Evolutionary conservation across 495 filamentous ascomycete species (phyloP), one percentile per base, ranked within the genome.

Genomic region (Aspergillus heteromorphus): DNA sequence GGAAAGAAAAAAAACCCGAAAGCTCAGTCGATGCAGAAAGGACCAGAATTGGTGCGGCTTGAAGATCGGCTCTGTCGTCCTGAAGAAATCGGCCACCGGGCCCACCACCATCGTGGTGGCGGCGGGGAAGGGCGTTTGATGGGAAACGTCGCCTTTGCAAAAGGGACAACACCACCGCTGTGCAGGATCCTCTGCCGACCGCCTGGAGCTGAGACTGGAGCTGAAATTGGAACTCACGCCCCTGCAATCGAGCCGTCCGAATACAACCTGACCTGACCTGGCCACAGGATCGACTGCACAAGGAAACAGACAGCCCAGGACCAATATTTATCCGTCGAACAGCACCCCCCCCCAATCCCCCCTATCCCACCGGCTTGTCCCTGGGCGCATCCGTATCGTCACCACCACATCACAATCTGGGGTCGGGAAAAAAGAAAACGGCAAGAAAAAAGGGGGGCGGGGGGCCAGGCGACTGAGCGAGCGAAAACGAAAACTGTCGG

Each of bases 401-500:
- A 11, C 40, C 17, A 20, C 20, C 7, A 9, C 40, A 43, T 43
- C 7, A 9, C 40, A 43, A 20, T 43, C 20, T 23, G 40, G 40
- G 5, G 16, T 20, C 19, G 23, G 13, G 42, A 25, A 6, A 45
- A 45, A 5, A 23, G 25, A 23, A n/a, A n/a, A n/a, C n/a, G n/a
- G n/a, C n/a, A n/a, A n/a, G n/a, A n/a, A n/a, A n/a, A n/a, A n/a
- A n/a, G n/a, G n/a, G n/a, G n/a, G n/a, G n/a, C n/a, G n/a, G n/a
- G n/a, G 20, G 42, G 9, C 14, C 36, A 52, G 16, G 19, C 0
- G 3, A 17, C 23, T 17, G 23, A 27, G 11, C 29, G 23, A 27
- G 11, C 29, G 23, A 23, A 57, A 57, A 52, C 31, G n/a, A 51
- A 59, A 63, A 62, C 59, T 61, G 64, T 67, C 64, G 62, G 64